phyloP scores from a whole-genome alignment of 2,329 filamentous ascomycete genomes.

The Parascedosporium putredinis region DNA sequence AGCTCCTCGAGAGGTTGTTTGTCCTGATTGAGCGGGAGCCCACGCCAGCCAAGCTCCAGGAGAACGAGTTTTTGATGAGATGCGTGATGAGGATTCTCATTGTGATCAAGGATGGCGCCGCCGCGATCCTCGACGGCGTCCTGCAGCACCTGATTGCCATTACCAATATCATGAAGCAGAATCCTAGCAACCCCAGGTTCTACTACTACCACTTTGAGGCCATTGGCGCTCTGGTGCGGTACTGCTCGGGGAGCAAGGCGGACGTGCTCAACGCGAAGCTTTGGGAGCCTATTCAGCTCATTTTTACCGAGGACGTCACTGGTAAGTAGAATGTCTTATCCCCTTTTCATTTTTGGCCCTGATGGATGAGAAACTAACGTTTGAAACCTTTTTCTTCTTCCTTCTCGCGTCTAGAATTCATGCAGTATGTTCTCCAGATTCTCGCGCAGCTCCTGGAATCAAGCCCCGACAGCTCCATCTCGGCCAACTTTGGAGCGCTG shows the following conservation, averaged over 20 bases:
- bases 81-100: slow-evolving; percentile 97
- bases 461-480: slow-evolving; percentile 68
- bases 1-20: slow-evolving; percentile 83
- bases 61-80: slow-evolving; percentile 98
- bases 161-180: slow-evolving; percentile 82
- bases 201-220: slow-evolving; percentile 99
- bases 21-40: slow-evolving; percentile 77
- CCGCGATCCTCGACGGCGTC: slow-evolving; percentile 65
- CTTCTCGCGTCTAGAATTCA: too few relatives aligned
- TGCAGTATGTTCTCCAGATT: slow-evolving; percentile 92
- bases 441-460: slow-evolving; percentile 84
- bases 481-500: slow-evolving; percentile 69
- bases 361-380: not conserved
- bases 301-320: slow-evolving; percentile 73
- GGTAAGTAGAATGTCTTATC: slow-evolving; percentile 40
- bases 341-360: not conserved
- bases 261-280: slow-evolving; percentile 69
- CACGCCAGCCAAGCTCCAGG: slow-evolving; percentile 85
- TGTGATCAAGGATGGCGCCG: slow-evolving; percentile 75
- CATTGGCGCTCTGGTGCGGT: slow-evolving; percentile 71
- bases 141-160: slow-evolving; percentile 78
- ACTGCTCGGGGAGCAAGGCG: slow-evolving; percentile 55
- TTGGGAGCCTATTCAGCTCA: slow-evolving; percentile 71
- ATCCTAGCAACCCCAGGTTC: slow-evolving; percentile 94
- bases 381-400: too few relatives aligned